Percentiles rank a stretch among this genome's conserved stretches.
Evolutionary conservation across 164 flowering plant species (phyloP).

Genomic region (Aristolochia californica): DNA sequence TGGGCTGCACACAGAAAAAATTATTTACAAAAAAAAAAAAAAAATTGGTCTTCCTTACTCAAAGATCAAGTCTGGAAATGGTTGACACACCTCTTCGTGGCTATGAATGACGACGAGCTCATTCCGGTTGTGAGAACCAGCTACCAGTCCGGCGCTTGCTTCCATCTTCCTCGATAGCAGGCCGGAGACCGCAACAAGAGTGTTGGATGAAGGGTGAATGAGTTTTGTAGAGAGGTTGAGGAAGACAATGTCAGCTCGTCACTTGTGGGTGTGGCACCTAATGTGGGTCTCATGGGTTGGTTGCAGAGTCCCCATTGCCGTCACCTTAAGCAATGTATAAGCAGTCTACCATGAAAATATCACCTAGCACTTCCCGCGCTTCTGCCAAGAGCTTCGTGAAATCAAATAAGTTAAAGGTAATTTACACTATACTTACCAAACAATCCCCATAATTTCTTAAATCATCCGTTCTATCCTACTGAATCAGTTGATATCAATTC

Average conservation of each 20-base stretch:
- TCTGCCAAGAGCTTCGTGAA: too few relatives aligned
- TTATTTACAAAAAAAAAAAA: too few relatives aligned
- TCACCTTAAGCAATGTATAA: constrained; percentile 57
- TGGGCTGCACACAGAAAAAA: constrained; percentile 60
- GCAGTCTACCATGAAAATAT: constrained; percentile 28
- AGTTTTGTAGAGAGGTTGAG: constrained; percentile 6
- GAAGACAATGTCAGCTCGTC: neutral
- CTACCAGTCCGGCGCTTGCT: constrained; percentile 91
- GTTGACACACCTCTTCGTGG: constrained; percentile 99
- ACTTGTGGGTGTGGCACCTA: constrained; percentile 21
- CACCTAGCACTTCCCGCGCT: too few relatives aligned
- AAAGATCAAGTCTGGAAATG: too few relatives aligned
- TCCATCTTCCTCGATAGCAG: constrained; percentile 45
- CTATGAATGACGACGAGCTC: constrained; percentile 95
- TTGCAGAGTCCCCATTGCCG: constrained; percentile 94
- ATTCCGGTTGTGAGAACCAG: constrained; percentile 95
- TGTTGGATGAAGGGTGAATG: neutral
- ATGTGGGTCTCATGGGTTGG: constrained; percentile 28
- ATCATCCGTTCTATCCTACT: too few relatives aligned
- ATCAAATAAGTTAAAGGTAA: too few relatives aligned
- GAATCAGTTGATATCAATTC: too few relatives aligned
- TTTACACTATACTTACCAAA: too few relatives aligned
- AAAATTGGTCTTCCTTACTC: too few relatives aligned
- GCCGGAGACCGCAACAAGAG: neutral
- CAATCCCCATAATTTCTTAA: too few relatives aligned